phyloP scores from a whole-genome alignment of 768 basidiomycete genomes.

The Mycena polygramma region DNA sequence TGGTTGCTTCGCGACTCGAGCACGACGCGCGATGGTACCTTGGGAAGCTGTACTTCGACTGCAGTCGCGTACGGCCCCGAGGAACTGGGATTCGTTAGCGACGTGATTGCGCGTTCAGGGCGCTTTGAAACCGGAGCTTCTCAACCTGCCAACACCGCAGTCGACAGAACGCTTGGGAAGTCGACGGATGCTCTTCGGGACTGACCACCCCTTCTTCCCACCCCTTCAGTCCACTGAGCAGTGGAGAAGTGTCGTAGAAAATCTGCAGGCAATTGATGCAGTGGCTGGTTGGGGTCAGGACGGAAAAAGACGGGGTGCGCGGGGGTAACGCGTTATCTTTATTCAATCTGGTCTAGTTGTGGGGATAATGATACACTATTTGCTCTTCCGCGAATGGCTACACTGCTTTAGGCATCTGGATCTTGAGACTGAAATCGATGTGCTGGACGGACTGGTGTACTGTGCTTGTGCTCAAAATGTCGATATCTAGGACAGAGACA shows the following conservation, averaged over 20 bases:
- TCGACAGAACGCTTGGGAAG: slow-evolving; percentile 63
- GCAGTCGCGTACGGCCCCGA: slow-evolving; percentile 92
- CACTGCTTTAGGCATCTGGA: slow-evolving; percentile 71
- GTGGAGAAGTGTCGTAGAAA: slow-evolving; percentile 90
- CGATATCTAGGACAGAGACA: slow-evolving; percentile 73
- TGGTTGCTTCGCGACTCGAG: slow-evolving; percentile 78
- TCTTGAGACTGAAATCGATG: slow-evolving; percentile 97
- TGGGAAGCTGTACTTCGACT: slow-evolving; percentile 83
- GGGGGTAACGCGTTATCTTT: slow-evolving; percentile 81
- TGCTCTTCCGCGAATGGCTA: slow-evolving; percentile 30
- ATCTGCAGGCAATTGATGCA: slow-evolving; percentile 81
- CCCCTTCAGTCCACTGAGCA: slow-evolving; percentile 76
- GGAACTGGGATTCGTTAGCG: slow-evolving; percentile 84
- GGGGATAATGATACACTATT: slow-evolving; percentile 18
- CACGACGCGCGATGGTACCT: slow-evolving; percentile 90
- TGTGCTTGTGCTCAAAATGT: slow-evolving; percentile 92
- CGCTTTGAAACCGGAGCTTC: slow-evolving; percentile 57
- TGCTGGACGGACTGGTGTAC: slow-evolving; percentile 95
- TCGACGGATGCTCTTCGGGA: slow-evolving; percentile 81
- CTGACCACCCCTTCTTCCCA: slow-evolving; percentile 94
- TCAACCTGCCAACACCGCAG: slow-evolving; percentile 43
- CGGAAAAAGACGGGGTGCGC: slow-evolving; percentile 73
- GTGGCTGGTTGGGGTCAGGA: slow-evolving; percentile 72
- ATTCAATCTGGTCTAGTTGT: slow-evolving; percentile 61
- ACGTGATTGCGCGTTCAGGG: slow-evolving; percentile 73